Conservation (phyloP, 2,329 filamentous ascomycete genomes). For the Lomentospora prolificans region DNA sequence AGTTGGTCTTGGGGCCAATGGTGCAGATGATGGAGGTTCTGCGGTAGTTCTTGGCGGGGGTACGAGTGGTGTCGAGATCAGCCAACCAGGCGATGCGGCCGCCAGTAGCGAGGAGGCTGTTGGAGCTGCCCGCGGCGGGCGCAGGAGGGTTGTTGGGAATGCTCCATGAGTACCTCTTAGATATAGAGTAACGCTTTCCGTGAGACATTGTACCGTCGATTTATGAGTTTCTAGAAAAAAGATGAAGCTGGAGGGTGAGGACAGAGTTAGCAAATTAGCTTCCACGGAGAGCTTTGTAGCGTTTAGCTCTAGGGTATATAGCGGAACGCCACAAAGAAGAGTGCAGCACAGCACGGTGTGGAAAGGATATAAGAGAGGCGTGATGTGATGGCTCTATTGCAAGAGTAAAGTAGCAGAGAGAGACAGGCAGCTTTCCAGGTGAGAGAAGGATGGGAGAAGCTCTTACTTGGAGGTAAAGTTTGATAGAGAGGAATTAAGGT, state of each 20-base stretch:
- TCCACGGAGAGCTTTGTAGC: too few species aligned
- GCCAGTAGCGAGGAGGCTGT: conserved; percentile 5
- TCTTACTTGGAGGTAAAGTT: not conserved
- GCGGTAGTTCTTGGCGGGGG: conserved; percentile 81
- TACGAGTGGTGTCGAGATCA: conserved; percentile 77
- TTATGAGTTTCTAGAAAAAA: not conserved
- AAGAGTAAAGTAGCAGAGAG: too few species aligned
- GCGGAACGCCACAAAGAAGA: too few species aligned
- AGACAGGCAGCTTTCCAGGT: too few species aligned
- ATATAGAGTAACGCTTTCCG: conserved; percentile 7
- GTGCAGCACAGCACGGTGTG: too few species aligned
- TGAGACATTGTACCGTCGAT: conserved; percentile 1
- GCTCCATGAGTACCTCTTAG: conserved; percentile 7
- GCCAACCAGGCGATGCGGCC: conserved; percentile 50
- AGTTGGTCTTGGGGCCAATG: conserved; percentile 99
- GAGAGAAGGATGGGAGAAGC: not conserved
- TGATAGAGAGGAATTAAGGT: not conserved
- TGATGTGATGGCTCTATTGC: too few species aligned
- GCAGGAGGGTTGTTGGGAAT: not conserved
- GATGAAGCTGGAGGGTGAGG: not conserved
- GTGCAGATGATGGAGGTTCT: conserved; percentile 98
- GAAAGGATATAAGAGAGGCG: too few species aligned
- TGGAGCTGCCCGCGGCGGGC: not conserved
- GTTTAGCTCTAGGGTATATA: too few species aligned
- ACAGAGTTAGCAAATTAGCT: too few species aligned